phyloP scores from a whole-genome alignment of 495 filamentous ascomycete species.

The Penicillium coprophilum region DNA sequence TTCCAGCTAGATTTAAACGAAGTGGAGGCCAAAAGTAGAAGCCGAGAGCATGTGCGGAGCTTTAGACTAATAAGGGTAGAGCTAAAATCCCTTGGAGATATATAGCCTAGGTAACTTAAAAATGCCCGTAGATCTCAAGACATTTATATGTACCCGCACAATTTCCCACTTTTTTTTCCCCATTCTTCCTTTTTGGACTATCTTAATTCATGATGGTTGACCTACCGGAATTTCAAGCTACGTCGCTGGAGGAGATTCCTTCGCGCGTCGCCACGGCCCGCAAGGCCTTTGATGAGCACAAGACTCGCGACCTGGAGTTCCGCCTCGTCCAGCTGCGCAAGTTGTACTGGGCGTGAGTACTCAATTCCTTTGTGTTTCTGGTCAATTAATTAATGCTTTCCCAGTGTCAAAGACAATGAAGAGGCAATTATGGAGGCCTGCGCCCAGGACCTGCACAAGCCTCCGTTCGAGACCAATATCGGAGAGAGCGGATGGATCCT shows the following conservation, averaged over 20 bases:
- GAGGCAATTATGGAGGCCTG: slow-evolving; percentile 68
- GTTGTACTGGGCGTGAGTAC: slow-evolving; percentile 81
- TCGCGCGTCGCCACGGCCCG: slow-evolving; percentile 55
- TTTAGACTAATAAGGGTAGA: background rate
- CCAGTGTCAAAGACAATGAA: slow-evolving; percentile 69
- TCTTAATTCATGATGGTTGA: slow-evolving; percentile 19
- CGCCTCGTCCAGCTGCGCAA: slow-evolving; percentile 82
- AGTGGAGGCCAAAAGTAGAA: slow-evolving; percentile 4
- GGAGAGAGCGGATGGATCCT: slow-evolving; percentile 70
- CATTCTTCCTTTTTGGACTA: background rate
- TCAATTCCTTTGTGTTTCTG: background rate
- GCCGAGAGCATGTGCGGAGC: slow-evolving; percentile 33
- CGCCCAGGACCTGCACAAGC: slow-evolving; percentile 71
- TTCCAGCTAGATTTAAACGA: too few relatives aligned
- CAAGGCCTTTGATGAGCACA: slow-evolving; percentile 69
- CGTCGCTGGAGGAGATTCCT: slow-evolving; percentile 65
- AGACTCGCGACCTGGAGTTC: slow-evolving; percentile 78
- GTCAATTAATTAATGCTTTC: slow-evolving; percentile 8
- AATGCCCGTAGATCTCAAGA: background rate
- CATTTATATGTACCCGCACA: background rate
- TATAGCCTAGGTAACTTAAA: background rate
- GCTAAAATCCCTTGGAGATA: too few relatives aligned
- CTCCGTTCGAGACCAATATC: slow-evolving; percentile 65
- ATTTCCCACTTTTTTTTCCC: slow-evolving; percentile 3
- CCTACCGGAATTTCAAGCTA: slow-evolving; percentile 61